Evolutionary conservation across 441 rosid species (phyloP).

Genomic region (Jatropha multifida): DNA sequence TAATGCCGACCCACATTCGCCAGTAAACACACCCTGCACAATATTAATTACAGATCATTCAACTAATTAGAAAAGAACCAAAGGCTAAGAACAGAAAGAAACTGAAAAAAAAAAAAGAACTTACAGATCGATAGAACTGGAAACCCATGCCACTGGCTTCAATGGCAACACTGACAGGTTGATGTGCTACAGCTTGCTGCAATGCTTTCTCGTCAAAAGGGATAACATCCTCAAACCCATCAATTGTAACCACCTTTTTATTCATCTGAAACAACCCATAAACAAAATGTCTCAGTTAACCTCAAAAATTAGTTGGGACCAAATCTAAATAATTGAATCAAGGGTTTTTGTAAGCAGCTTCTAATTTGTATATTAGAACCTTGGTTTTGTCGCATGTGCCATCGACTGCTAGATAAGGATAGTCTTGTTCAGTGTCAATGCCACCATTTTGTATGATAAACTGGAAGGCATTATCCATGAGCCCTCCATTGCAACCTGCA

Average conservation of each 20-base stretch:
- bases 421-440: slow-evolving; percentile 76
- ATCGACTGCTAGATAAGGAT: slow-evolving; percentile 70
- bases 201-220: slow-evolving; percentile 57
- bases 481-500: slow-evolving; percentile 87
- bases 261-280: slow-evolving; percentile 46
- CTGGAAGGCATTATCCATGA: slow-evolving; percentile 86
- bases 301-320: no score
- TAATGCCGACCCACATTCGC: slow-evolving; percentile 64
- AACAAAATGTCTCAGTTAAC: no score
- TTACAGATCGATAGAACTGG: slow-evolving; percentile 71
- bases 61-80: no score
- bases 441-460: slow-evolving; percentile 87
- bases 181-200: slow-evolving; percentile 71
- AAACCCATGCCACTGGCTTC: slow-evolving; percentile 86
- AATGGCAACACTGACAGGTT: slow-evolving; percentile 83
- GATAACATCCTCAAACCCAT: slow-evolving; percentile 67
- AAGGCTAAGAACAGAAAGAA: no score
- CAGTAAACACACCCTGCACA: slow-evolving; percentile 74
- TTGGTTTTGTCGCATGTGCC: no score
- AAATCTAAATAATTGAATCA: no score
- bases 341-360: no score
- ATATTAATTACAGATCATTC: neutral
- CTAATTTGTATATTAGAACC: no score
- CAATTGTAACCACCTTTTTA: slow-evolving; percentile 73
- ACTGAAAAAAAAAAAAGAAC: neutral